A percentile compares a stretch with the other conserved stretches of the same genome.
These are phyloP conservation scores for Cryptosporidium tyzzeri DNA, from an alignment of 169 alveolate genomes.

Conservation along the genomic window DNA sequence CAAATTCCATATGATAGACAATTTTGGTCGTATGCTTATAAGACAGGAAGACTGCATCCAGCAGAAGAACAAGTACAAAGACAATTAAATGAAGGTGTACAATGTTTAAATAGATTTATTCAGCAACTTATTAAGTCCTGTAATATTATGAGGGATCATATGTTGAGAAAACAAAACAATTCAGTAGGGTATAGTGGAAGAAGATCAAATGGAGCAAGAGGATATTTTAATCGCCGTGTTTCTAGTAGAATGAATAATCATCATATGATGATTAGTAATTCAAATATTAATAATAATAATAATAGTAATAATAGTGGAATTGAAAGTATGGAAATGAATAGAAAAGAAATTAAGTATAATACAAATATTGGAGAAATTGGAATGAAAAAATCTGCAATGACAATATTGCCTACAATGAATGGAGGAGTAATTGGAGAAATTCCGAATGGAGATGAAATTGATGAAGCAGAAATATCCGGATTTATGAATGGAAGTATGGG, in stretches of 20 bases:
- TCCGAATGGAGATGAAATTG: conserved; percentile 29
- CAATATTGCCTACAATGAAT: conserved; percentile 5
- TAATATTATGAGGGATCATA: conserved; percentile 63
- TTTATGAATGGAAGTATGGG: conserved; percentile 38
- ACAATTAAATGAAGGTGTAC: conserved; percentile 69
- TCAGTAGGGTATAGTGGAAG: conserved; percentile 22
- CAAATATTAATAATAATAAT: background rate
- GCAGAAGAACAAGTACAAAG: conserved; percentile 76
- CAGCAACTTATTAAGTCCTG: conserved; percentile 63
- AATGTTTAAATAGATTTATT: conserved; percentile 69
- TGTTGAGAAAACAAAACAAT: conserved; percentile 51
- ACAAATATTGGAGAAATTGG: background rate
- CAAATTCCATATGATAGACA: conserved; percentile 75
- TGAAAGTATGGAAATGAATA: background rate
- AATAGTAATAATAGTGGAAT: too few relatives aligned
- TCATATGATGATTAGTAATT: conserved; percentile 1
- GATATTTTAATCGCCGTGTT: background rate
- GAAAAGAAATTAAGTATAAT: background rate
- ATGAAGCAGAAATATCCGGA: conserved; percentile 57
- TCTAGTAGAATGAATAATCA: background rate
- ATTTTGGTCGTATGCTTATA: conserved; percentile 76
- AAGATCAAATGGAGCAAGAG: conserved; percentile 13
- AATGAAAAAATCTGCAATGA: background rate
- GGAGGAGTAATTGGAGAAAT: conserved; percentile 4
- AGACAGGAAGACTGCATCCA: conserved; percentile 72